Base-by-base conservation (phyloP, 352 stramenopile species). In the Globisporangium recalcitrans region DNA sequence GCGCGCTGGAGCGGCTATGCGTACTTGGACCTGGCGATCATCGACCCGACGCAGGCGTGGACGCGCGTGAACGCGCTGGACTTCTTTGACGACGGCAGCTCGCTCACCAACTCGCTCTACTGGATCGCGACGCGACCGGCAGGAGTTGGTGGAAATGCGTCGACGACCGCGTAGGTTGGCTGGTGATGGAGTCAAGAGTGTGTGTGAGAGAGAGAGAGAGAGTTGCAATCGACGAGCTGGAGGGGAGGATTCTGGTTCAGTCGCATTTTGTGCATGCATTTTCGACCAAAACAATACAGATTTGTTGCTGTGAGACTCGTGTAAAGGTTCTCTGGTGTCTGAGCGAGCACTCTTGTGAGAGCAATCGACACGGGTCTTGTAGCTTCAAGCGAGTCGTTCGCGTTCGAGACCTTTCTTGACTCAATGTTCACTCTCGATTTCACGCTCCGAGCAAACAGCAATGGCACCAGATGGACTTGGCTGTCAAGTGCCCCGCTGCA, bases 61-160 rank as follows among this genome's bases (percentile, higher is more conserved):
- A 60, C 64, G 2, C 74, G 83, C 36, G 73, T 96, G 22, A 74
- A 82, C 46, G 66, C 63, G 21, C 73, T 96, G 54, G 74, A 71
- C 52, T 88, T 86, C 34, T 97, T 95, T 55, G 88, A 97, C 64
- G 76, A 91, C 57, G 87, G 83, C 60, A 97, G 77, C 63, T 96
- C 87, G 46, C 87, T 87, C 63, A 91, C 86, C 21, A 96, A 95
- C 68, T 93, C 86, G 59, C 78, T 97, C 31, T 95, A 86, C 66
- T 97, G 88, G 88, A 91, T 96, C 60, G 88, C 88, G 10, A 95
- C 86, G 52, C 81, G 73, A n/a, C 74, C 78, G n/a, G 56, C 55
- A 8, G 26, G 52, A 10, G 26, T 11, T 13, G 52, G 57, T 54
- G 52, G 54, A 47, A 64, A 65, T 14, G 34, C 27, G 21, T 44